A percentile compares a stretch with the other conserved stretches of the same genome.
phyloP scores from a whole-genome alignment of 2,329 filamentous ascomycete genomes.

The Arthroderma sp. region DNA sequence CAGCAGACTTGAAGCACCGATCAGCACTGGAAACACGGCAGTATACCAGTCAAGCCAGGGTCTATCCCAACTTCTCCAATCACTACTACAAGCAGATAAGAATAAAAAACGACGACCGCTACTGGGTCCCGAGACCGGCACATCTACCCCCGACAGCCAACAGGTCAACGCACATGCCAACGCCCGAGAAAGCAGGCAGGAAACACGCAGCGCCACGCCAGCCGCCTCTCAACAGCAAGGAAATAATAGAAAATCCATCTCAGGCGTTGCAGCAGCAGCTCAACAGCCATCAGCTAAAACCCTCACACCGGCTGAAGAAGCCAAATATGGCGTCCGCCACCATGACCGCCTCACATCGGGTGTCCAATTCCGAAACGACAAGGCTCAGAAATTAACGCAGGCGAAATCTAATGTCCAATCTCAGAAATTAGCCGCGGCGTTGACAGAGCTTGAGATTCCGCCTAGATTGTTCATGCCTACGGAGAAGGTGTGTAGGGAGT shows the following conservation, averaged over 20 bases:
- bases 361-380: conserved; percentile 69
- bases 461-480: conserved; percentile 37
- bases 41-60: conserved; percentile 71
- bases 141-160: conserved; percentile 38
- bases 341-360: conserved; percentile 76
- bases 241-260: conserved; percentile 23
- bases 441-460: conserved; percentile 35
- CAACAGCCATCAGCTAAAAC: conserved; percentile 48
- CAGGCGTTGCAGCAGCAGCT: conserved; percentile 27
- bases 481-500: conserved; percentile 36
- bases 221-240: conserved; percentile 25
- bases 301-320: conserved; percentile 62
- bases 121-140: conserved; percentile 44
- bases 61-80: conserved; percentile 66
- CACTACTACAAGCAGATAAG: conserved; percentile 70
- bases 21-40: conserved; percentile 53
- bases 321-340: conserved; percentile 68
- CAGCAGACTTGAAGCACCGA: conserved; percentile 71
- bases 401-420: conserved; percentile 39
- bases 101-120: conserved; percentile 74
- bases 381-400: conserved; percentile 36
- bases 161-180: conserved; percentile 20
- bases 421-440: conserved; percentile 34
- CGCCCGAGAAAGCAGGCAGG: conserved; percentile 21
- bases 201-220: conserved; percentile 23